Conservation (phyloP, 257 asterid genomes). For the Scutellaria galericulata region DNA sequence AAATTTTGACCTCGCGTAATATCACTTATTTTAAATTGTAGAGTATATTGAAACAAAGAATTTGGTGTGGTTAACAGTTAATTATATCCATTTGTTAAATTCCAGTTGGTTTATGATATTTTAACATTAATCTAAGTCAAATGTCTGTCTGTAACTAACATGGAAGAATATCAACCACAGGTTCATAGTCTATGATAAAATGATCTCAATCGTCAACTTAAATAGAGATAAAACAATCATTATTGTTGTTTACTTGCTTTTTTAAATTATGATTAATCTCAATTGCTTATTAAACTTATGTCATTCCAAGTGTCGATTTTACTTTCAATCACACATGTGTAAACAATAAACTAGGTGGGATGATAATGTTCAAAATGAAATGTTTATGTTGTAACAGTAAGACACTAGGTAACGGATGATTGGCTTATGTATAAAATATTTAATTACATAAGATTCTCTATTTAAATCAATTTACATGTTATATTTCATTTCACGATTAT, state of each 20-base stretch:
- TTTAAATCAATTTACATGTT: too few relatives aligned
- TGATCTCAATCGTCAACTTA: conserved; percentile 22
- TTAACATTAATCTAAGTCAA: background rate
- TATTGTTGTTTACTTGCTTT: background rate
- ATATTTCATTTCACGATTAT: too few relatives aligned
- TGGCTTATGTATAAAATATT: too few relatives aligned
- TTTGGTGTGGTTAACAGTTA: background rate
- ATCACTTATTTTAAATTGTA: too few relatives aligned
- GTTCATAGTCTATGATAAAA: conserved; percentile 7
- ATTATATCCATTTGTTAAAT: conserved; percentile 13
- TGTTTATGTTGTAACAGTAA: too few relatives aligned
- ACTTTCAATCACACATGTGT: background rate
- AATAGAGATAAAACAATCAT: background rate
- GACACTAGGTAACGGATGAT: too few relatives aligned
- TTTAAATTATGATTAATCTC: background rate
- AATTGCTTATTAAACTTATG: background rate
- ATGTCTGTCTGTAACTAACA: background rate
- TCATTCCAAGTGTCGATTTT: conserved; percentile 3
- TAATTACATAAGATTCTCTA: too few relatives aligned
- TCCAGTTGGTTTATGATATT: background rate
- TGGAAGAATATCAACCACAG: conserved; percentile 16
- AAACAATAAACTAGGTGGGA: background rate
- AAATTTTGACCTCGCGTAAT: too few relatives aligned
- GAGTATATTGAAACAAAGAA: too few relatives aligned
- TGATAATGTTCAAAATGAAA: background rate